Evolutionary conservation across 192 early-diverging fungal genomes (phyloP), one percentile per base, ranked within the genome.

Genomic region (Linnemannia schmuckeri): DNA sequence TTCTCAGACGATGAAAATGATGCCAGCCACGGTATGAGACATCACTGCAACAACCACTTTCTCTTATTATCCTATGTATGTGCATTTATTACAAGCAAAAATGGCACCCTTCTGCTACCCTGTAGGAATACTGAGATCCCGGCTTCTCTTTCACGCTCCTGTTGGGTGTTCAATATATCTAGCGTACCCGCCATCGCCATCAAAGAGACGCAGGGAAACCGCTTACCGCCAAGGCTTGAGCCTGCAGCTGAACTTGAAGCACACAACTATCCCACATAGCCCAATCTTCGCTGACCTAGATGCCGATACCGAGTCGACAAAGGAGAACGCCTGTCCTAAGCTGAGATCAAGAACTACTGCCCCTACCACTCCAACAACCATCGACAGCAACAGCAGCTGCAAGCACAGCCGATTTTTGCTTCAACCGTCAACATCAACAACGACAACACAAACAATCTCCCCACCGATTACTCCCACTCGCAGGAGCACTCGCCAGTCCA

Each of bases 1-100:
- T 77, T 77, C 42, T 68, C 76, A 12, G 76, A 77, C 44, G 76
- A 77, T 68, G 76, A 77, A 15, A 37, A 74, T 33, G 73, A 74
- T 38, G 30, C 30, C 30, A 33, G 12, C n/a, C 61, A 66, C 10
- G 61, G 61, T 66, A 66, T 30, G 61, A 30, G 27, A 66, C 27
- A 52, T 52, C 49, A 6, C 49, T 20, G 17, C 49, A 22, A 17
- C 38, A 42, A 72, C 35, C 24, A 42, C 3, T 24, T 70, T 22
- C 66, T 33, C 12, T 37, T 37, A 27, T n/a, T 41, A 72, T 22
- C 22, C 4, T 38, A 0, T 44, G 40, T 9, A 44, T 41, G 49
- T 52, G 49, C 49, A 18, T 52, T 52, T 20, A 22, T 20, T 52
- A 52, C 47, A 20, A 20, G 15, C 47, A 52, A 52, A 0, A 15